Conservation (phyloP, 768 basidiomycete genomes). For the Artomyces pyxidatus region DNA sequence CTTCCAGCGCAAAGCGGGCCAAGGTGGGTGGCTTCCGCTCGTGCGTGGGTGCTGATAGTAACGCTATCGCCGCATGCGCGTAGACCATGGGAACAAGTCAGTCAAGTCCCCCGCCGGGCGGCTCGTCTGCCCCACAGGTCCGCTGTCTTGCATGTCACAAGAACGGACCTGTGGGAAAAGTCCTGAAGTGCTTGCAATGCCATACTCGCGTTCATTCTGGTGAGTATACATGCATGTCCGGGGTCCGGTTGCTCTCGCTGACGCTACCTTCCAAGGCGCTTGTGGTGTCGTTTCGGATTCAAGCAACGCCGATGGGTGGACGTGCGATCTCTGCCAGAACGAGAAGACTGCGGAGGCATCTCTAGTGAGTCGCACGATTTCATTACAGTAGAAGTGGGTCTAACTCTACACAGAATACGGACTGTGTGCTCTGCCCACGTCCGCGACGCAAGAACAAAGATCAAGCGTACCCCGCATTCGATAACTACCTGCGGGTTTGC, state of each 20-base stretch:
- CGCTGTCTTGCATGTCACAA: slow-evolving; percentile 72
- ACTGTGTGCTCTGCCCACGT: slow-evolving; percentile 80
- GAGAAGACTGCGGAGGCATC: slow-evolving; percentile 75
- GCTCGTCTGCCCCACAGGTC: slow-evolving; percentile 46
- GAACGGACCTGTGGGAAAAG: slow-evolving; percentile 66
- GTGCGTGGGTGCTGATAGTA: neutral
- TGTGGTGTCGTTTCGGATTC: slow-evolving; percentile 66
- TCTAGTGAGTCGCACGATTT: slow-evolving; percentile 41
- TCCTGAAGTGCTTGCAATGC: slow-evolving; percentile 78
- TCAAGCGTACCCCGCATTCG: slow-evolving; percentile 38
- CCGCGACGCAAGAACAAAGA: slow-evolving; percentile 36
- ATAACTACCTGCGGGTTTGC: slow-evolving; percentile 64
- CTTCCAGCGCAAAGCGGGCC: slow-evolving; percentile 50
- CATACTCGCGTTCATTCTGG: slow-evolving; percentile 76
- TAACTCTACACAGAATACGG: slow-evolving; percentile 47
- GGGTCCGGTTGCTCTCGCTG: neutral
- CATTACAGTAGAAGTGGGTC: slow-evolving; percentile 2
- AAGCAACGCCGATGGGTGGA: slow-evolving; percentile 62
- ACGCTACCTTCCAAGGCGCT: slow-evolving; percentile 34
- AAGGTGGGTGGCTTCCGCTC: slow-evolving; percentile 34
- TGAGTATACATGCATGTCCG: slow-evolving; percentile 23
- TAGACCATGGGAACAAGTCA: slow-evolving; percentile 39
- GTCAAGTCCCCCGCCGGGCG: slow-evolving; percentile 56
- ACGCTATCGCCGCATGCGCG: neutral
- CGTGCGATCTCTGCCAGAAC: slow-evolving; percentile 83